These are phyloP conservation scores for Pseudomassariella vexata DNA, from an alignment of 2,329 filamentous ascomycete species.

Conservation along the genomic window DNA sequence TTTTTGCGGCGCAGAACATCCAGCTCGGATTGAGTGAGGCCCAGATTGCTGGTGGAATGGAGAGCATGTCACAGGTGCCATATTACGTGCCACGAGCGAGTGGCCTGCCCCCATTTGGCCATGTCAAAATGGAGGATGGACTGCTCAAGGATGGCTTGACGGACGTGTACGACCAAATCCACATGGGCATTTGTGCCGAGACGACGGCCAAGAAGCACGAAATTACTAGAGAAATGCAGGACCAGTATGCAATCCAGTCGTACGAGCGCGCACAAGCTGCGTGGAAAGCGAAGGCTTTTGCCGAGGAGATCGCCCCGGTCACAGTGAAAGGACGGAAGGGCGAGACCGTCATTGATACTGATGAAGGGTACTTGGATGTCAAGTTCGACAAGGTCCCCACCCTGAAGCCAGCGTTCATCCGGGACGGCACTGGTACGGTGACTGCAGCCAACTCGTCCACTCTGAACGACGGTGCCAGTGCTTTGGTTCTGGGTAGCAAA, in stretches of 20 bases:
- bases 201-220: constrained; percentile 84
- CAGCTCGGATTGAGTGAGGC: constrained; percentile 85
- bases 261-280: constrained; percentile 88
- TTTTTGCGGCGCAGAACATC: constrained; percentile 87
- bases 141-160: constrained; percentile 91
- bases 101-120: constrained; percentile 77
- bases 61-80: constrained; percentile 93
- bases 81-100: constrained; percentile 85
- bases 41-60: constrained; percentile 92
- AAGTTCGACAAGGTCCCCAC: constrained; percentile 81
- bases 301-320: constrained; percentile 85
- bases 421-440: constrained; percentile 80
- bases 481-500: constrained; percentile 78
- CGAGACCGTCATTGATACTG: constrained; percentile 69
- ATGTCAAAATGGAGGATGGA: constrained; percentile 84
- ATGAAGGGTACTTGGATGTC: constrained; percentile 85
- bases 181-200: constrained; percentile 98
- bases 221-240: constrained; percentile 80
- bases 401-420: constrained; percentile 86
- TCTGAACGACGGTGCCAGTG: constrained; percentile 90
- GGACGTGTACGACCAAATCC: constrained; percentile 94
- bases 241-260: constrained; percentile 81
- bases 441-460: constrained; percentile 93
- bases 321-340: constrained; percentile 82
- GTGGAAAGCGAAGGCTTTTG: constrained; percentile 77